Base-by-base conservation (phyloP, 2,329 filamentous ascomycete species). In the Nemania abortiva region DNA sequence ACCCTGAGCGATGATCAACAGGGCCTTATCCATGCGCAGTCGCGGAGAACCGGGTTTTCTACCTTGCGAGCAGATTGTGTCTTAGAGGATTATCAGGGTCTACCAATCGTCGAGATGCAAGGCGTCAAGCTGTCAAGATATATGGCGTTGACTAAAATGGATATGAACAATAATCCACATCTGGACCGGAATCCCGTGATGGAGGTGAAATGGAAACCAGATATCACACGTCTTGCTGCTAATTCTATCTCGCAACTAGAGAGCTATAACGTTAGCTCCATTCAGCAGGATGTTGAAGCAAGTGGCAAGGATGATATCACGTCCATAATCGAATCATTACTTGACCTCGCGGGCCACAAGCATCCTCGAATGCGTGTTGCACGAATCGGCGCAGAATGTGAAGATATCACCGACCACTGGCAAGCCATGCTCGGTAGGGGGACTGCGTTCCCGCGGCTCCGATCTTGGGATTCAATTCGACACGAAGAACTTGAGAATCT, bases 281-380 rank as follows among this genome's bases (percentile, higher is more conserved):
- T 50, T 1, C 22, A 24, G 37, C 6, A 68, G 1, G 7, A 29
- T 29, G 20, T 7, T 13, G 10, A 22, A 4, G 18, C 42, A 9
- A 18, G 31, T 1, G 6, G 2, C 29, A 58, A 62, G 3, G 10
- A 67, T 3, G 29, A 27, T 31, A 49, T 29, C 4, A 2, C 27
- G 39, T 7, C 7, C 6, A 56, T 29, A 11, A 63, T 63, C 11
- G 53, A 58, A 24, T 55, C 27, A 2, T 22, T 68, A 15, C 47
- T 65, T n/a, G 61, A 61, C 24, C 54, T 68, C 6, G 61, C 61
- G 6, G 66, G 60, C 2, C 60, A 68, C 9, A 65, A 66, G 20
- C 66, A 63, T 18, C 63, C 56, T 18, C 42, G 63, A 6, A 45
- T 63, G 24, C 31, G 24, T 1, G 39, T 57, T 2, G 11, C 57